Percentiles rank a stretch among this genome's conserved stretches.
phyloP scores from a whole-genome alignment of 129 eudicot genomes.

The Pulicaria dysenterica region DNA sequence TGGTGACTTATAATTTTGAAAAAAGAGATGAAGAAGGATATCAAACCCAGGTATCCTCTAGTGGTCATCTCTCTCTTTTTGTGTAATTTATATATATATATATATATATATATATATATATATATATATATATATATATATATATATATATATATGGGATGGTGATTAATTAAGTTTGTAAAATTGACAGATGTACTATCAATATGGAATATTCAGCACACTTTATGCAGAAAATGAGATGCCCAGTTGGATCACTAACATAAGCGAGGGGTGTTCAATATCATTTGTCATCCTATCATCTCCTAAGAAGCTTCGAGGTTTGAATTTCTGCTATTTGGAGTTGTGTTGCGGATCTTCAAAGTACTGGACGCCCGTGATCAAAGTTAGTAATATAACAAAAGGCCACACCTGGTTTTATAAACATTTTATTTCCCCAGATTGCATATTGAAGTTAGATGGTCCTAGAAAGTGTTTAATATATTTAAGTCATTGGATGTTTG shows the following conservation, averaged over 20 bases:
- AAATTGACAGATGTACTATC: neutral
- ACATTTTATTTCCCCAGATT: neutral
- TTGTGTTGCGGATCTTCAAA: neutral
- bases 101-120: too few species aligned
- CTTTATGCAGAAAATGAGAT: neutral
- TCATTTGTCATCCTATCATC: constrained; percentile 16
- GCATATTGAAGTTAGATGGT: neutral
- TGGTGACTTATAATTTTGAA: too few species aligned
- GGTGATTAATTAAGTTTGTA: neutral
- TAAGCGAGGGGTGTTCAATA: constrained; percentile 10
- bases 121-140: too few species aligned
- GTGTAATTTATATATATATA: too few species aligned
- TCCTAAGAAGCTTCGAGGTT: neutral
- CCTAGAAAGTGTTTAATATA: too few species aligned
- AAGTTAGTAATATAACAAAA: neutral
- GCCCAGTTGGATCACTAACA: neutral
- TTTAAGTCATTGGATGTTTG: too few species aligned
- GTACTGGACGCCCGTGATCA: neutral
- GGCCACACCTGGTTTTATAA: neutral
- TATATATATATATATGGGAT: constrained; percentile 20
- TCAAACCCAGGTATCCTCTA: too few species aligned
- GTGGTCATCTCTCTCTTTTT: too few species aligned
- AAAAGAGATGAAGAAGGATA: too few species aligned
- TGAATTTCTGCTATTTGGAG: neutral
- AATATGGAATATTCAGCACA: neutral